These are phyloP conservation scores for Penicillium tannophilum DNA, from an alignment of 495 filamentous ascomycete species.

Conservation along the genomic window DNA sequence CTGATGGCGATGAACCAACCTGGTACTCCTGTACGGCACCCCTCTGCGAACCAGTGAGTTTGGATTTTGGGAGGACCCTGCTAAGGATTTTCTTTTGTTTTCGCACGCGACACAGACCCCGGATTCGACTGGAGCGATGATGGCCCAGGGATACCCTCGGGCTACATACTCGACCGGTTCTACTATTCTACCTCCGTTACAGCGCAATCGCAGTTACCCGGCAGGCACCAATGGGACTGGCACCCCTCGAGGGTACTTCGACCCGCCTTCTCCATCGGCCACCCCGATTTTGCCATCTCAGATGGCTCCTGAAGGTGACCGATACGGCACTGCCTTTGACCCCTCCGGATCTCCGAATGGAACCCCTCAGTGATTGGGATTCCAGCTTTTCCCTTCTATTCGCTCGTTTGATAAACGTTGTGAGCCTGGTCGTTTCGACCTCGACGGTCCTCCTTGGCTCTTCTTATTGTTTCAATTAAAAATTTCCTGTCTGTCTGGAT, in stretches of 20 bases:
- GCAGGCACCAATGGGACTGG: conserved; percentile 38
- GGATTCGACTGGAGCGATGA: conserved; percentile 46
- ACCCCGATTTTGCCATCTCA: conserved; percentile 47
- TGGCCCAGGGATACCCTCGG: conserved; percentile 43
- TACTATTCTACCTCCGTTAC: conserved; percentile 43
- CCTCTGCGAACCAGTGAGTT: conserved; percentile 31
- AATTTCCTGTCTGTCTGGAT: conserved; percentile 32
- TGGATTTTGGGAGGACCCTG: conserved; percentile 25
- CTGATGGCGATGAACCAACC: conserved; percentile 45
- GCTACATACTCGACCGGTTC: conserved; percentile 37
- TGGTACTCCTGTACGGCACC: conserved; percentile 48
- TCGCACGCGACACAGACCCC: conserved; percentile 35
- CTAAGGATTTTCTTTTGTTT: conserved; percentile 32
- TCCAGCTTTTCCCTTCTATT: conserved; percentile 10
- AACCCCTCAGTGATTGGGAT: conserved; percentile 36
- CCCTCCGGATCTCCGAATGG: conserved; percentile 38
- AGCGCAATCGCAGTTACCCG: conserved; percentile 38
- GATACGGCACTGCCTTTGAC: conserved; percentile 38
- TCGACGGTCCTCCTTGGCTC: conserved; percentile 26
- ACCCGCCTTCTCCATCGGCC: conserved; percentile 37
- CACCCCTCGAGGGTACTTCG: conserved; percentile 36
- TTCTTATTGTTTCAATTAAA: conserved; percentile 13
- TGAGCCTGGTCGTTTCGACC: conserved; percentile 9
- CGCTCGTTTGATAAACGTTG: conserved; percentile 15
- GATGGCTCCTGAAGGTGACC: conserved; percentile 39